Percentiles rank a stretch among this genome's conserved stretches.
These are phyloP conservation scores for Xerocomellus chrysenteron DNA, from an alignment of 768 basidiomycete genomes.

Conservation along the genomic window DNA sequence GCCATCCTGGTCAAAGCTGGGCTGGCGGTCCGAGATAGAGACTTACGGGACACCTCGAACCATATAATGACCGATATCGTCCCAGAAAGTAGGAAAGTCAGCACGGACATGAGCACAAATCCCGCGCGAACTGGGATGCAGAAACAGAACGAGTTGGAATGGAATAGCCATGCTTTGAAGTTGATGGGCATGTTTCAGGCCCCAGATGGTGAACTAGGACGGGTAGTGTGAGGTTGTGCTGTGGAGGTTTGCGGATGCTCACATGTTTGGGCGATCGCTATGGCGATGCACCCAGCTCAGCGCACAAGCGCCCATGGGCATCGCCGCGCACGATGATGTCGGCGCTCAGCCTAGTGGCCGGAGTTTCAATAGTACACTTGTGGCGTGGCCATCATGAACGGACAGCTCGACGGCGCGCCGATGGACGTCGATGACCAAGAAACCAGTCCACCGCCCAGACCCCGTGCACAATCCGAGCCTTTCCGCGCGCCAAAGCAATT, in stretches of 20 bases:
- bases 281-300: conserved; percentile 7
- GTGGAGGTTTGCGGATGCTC: not conserved
- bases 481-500: conserved; percentile 21
- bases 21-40: not conserved
- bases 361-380: conserved; percentile 19
- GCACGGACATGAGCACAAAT: conserved; percentile 52
- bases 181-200: conserved; percentile 40
- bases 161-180: conserved; percentile 45
- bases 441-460: conserved; percentile 14
- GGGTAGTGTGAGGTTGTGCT: not conserved
- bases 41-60: conserved; percentile 62
- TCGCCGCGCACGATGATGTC: not conserved
- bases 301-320: not conserved
- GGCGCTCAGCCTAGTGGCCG: conserved; percentile 3
- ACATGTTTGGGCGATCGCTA: conserved; percentile 6
- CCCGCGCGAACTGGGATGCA: conserved; percentile 64
- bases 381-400: too few species aligned
- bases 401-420: conserved; percentile 6
- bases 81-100: conserved; percentile 56
- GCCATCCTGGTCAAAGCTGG: not conserved
- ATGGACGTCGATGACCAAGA: conserved; percentile 32
- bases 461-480: conserved; percentile 34
- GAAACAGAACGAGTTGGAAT: conserved; percentile 57
- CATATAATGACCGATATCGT: conserved; percentile 54
- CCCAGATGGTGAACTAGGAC: not conserved